A percentile compares a stretch with the other conserved stretches of the same genome.
phyloP scores from a whole-genome alignment of 2,329 filamentous ascomycete genomes.

The Teratosphaeria nubilosa region DNA sequence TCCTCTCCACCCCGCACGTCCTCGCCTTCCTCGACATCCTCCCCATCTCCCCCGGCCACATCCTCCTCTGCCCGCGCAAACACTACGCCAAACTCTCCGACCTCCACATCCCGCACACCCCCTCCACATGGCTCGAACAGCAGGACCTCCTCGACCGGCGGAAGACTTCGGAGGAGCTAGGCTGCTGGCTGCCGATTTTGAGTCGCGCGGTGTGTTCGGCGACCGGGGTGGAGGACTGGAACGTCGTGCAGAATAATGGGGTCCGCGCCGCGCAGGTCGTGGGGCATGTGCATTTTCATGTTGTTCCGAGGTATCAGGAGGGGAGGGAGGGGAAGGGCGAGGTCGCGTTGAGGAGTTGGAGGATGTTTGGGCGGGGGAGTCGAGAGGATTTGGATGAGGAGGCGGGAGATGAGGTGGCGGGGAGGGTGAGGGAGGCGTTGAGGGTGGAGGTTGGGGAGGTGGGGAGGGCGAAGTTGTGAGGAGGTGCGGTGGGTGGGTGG shows the following conservation, averaged over 20 bases:
- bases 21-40: slow-evolving; percentile 90
- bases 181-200: slow-evolving; percentile 56
- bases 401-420: slow-evolving; percentile 54
- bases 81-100: slow-evolving; percentile 74
- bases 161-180: slow-evolving; percentile 22
- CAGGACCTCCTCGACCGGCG: slow-evolving; percentile 8
- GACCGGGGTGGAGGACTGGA: slow-evolving; percentile 75
- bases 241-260: slow-evolving; percentile 92
- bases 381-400: slow-evolving; percentile 68
- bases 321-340: slow-evolving; percentile 31
- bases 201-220: slow-evolving; percentile 59
- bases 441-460: slow-evolving; percentile 5
- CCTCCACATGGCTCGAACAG: neutral
- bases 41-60: slow-evolving; percentile 72
- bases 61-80: slow-evolving; percentile 67
- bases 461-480: slow-evolving; percentile 3
- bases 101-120: slow-evolving; percentile 30
- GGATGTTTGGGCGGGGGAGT: slow-evolving; percentile 69
- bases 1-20: slow-evolving; percentile 67
- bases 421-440: slow-evolving; percentile 33
- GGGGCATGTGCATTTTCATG: slow-evolving; percentile 86
- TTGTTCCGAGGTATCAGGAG: slow-evolving; percentile 66
- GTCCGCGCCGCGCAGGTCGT: slow-evolving; percentile 84
- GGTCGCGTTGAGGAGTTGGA: slow-evolving; percentile 51
- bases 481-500: slow-evolving; percentile 23